phyloP scores from a whole-genome alignment of 495 filamentous ascomycete genomes.

The Pyrenula aspistea region DNA sequence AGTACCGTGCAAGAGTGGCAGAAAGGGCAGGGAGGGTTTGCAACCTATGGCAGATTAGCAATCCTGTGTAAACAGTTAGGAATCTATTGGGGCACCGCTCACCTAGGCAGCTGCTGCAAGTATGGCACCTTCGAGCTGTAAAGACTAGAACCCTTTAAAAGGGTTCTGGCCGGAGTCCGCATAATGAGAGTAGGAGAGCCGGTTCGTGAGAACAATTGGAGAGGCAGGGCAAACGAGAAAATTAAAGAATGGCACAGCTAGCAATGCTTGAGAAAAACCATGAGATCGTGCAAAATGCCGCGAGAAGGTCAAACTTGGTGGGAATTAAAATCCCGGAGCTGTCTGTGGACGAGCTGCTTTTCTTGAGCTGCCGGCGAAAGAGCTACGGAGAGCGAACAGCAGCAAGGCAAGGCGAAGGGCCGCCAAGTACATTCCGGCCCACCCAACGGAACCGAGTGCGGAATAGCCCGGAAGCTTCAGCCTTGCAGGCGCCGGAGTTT shows the following conservation, averaged over 20 bases:
- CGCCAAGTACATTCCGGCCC: neutral
- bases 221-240: too few species aligned
- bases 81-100: conserved; percentile 1
- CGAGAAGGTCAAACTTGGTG: too few species aligned
- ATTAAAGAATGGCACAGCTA: too few species aligned
- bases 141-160: conserved; percentile 5
- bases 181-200: conserved; percentile 8
- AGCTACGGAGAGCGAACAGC: neutral
- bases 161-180: conserved; percentile 7
- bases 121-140: conserved; percentile 5
- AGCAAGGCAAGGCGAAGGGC: neutral
- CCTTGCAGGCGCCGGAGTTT: too few species aligned
- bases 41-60: neutral
- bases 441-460: too few species aligned
- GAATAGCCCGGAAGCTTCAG: too few species aligned
- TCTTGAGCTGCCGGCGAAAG: neutral
- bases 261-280: too few species aligned
- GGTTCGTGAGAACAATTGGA: too few species aligned
- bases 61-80: neutral
- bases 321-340: too few species aligned
- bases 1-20: conserved; percentile 50
- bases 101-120: conserved; percentile 4
- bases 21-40: conserved; percentile 37
- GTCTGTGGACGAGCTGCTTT: neutral
- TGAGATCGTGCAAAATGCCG: too few species aligned